Base-by-base conservation (phyloP, 768 basidiomycete genomes). In the Hypholoma sublateritium region DNA sequence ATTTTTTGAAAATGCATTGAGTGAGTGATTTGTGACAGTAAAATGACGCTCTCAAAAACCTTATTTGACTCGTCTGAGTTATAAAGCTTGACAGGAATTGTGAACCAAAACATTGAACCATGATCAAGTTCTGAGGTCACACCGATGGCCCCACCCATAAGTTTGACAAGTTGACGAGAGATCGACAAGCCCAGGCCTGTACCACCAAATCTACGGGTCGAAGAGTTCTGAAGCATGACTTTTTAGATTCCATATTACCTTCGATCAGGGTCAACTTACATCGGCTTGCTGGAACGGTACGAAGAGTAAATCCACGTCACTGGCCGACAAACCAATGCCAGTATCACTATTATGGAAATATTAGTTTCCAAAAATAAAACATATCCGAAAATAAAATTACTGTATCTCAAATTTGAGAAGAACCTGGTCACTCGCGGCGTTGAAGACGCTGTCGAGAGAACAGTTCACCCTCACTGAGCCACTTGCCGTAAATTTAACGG, bases 281-380 rank as follows among this genome's bases (percentile, higher is more conserved):
- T 89, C 89, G 9, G 87, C 88, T 70, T 91, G 89, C 60, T 87
- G 86, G 62, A 91, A 91, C 8, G 88, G 88, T 17, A 86, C 82
- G 60, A 89, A 91, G 3, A 91, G 70, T 7, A 83, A 75, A 47
- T 86, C 84, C 3, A 86, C 82, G 58, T 89, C 88, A 57, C 79
- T 84, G 6, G 82, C 74, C 6, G 86, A 81, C 52, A 91, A 70
- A 1, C 88, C 88, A 41, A 89, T 89, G 3, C 89, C 88, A 5
- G 86, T 86, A 65, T 91, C 89, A 64, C 84, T 87, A 46, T 42
- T 36, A 50, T 46, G 9, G 41, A 42, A 61, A 13, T 5, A 42
- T 17, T 21, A 12, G 41, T 32, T 32, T 32, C 28, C 28, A 32
- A 32, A 32, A 32, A 32, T 32, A 53, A 14, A 24, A 12, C 34